Base-by-base conservation (phyloP, 257 asterid genomes). In the Coffea canephora region DNA sequence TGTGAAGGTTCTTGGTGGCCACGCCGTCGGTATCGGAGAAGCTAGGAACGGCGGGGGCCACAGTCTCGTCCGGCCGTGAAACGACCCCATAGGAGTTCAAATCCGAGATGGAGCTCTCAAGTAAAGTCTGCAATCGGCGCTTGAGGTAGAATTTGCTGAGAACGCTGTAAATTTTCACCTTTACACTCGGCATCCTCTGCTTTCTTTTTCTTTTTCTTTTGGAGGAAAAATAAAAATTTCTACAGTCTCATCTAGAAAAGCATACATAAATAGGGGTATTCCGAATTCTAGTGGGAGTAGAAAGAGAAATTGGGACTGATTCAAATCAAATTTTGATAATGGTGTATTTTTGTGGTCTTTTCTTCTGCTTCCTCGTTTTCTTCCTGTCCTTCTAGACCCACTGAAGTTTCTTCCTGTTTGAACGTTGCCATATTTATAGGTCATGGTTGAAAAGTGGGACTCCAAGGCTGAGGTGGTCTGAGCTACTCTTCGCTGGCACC, bases 1-100 rank as follows among this genome's bases (percentile, higher is more conserved):
- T 89, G 79, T 94, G 98, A 73, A 94, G 84, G 79, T 92, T 97
- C 87, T 91, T 94, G 78, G 96, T 92, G 81, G 98, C 96, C 25
- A 94, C 95, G 31, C 94, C 97, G 64, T 91, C 93, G 71, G 85
- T 93, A 1, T 62, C 89, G 41, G 94, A 79, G 68, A 94, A 92
- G 55, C 84, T 84, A 41, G 98, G 98, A 49, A 91, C 89, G 3
- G 92, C 87, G 2, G 97, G 78, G 50, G 92, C 87, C 10, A 84
- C 71, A 36, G 86, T 34, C 83, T 92, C 97, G 16, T 86, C 95
- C 15, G 90, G 87, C 14, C 98, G 90, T 0, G 97, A 81, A 79
- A 87, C 91, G 61, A 94, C 87, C n/a, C 89, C 93, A 77, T 82
- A 75, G 1, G 84, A 71, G 12, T 57, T 48, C 57, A 23, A 54